Percentiles rank a stretch among this genome's conserved stretches.
Evolutionary conservation across 2,329 filamentous ascomycete genomes (phyloP).

Genomic region (Aspergillus vadensis): DNA sequence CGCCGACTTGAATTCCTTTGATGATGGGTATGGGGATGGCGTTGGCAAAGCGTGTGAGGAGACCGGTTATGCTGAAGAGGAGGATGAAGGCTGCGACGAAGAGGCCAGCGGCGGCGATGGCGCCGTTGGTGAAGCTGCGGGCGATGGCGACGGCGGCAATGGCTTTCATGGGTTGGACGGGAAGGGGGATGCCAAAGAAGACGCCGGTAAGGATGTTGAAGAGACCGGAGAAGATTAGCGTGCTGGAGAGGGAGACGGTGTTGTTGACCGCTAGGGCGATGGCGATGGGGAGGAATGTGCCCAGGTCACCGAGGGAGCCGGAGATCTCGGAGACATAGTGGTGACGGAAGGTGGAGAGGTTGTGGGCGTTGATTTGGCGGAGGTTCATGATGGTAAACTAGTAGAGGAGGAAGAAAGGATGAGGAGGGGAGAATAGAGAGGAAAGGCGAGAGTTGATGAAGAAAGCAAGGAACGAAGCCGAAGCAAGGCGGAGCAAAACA

Average conservation of each 20-base stretch:
- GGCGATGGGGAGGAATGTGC: slow-evolving; percentile 85
- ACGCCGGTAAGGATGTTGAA: slow-evolving; percentile 83
- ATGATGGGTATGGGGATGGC: slow-evolving; percentile 82
- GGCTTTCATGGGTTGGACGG: slow-evolving; percentile 88
- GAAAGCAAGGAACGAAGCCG: neutral
- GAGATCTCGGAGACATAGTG: slow-evolving; percentile 76
- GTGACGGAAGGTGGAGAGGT: slow-evolving; percentile 57
- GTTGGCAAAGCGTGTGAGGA: slow-evolving; percentile 72
- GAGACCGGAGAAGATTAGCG: slow-evolving; percentile 82
- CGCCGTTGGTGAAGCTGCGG: slow-evolving; percentile 63
- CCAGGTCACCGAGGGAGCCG: slow-evolving; percentile 83
- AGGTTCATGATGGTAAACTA: slow-evolving; percentile 24
- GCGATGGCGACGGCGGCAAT: slow-evolving; percentile 89
- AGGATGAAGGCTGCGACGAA: slow-evolving; percentile 75
- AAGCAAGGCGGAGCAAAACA: neutral
- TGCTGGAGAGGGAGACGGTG: slow-evolving; percentile 79
- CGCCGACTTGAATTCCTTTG: slow-evolving; percentile 92
- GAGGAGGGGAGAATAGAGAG: neutral
- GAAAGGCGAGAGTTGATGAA: neutral
- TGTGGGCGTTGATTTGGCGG: slow-evolving; percentile 44
- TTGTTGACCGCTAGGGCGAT: slow-evolving; percentile 77
- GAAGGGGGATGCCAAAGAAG: slow-evolving; percentile 83
- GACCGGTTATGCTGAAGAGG: slow-evolving; percentile 74
- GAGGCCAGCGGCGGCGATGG: slow-evolving; percentile 80
- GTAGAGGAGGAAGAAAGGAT: neutral